A percentile compares a stretch with the other conserved stretches of the same genome.
These are phyloP conservation scores for Artemisia argyi DNA, from an alignment of 129 eudicot species.

Conservation along the genomic window DNA sequence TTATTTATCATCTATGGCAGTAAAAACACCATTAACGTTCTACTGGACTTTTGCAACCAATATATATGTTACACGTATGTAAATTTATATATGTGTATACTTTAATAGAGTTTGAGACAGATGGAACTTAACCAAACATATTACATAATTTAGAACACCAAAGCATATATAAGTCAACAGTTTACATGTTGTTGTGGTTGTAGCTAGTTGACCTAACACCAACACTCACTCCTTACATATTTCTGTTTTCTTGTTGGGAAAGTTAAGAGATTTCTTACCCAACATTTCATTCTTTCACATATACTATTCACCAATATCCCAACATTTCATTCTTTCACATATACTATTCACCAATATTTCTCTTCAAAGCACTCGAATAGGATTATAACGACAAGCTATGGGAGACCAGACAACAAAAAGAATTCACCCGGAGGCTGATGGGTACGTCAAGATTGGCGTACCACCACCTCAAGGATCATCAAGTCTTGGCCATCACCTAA, in stretches of 20 bases:
- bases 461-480: constrained; percentile 17
- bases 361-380: neutral
- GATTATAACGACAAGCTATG: neutral
- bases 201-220: constrained; percentile 36
- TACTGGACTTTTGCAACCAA: neutral
- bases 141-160: constrained; percentile 2
- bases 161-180: neutral
- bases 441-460: neutral
- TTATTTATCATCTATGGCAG: no score
- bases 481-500: constrained; percentile 26
- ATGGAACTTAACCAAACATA: neutral
- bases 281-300: constrained; percentile 2
- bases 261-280: constrained; percentile 13
- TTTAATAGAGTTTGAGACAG: neutral
- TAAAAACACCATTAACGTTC: neutral
- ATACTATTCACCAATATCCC: constrained; percentile 1
- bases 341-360: constrained; percentile 3
- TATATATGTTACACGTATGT: neutral
- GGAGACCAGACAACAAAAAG: constrained; percentile 17
- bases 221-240: constrained; percentile 31
- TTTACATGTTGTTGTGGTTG: constrained; percentile 12
- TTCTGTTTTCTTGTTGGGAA: neutral
- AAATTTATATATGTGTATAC: neutral
- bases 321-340: constrained; percentile 2
- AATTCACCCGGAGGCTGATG: constrained; percentile 16